phyloP scores from a whole-genome alignment of 768 basidiomycete species.

The Rhizopogon roseolus region DNA sequence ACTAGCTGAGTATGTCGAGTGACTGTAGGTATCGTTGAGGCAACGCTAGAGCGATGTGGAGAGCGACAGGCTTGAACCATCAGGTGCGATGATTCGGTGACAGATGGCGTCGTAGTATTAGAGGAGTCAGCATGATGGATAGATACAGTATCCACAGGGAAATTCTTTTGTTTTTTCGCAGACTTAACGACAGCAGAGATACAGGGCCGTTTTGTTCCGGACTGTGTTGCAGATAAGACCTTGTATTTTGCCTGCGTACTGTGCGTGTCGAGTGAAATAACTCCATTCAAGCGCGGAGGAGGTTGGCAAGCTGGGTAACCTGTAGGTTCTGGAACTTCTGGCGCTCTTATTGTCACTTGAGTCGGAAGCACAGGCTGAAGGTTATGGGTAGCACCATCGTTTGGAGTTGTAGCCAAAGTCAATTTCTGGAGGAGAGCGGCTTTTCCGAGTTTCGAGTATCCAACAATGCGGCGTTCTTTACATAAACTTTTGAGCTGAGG shows the following conservation, averaged over 20 bases:
- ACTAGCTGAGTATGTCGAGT: background rate
- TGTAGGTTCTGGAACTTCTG: background rate
- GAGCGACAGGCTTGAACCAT: too few relatives aligned
- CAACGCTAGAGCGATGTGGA: background rate
- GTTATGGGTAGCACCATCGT: background rate
- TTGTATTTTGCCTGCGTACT: background rate
- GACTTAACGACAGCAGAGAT: background rate
- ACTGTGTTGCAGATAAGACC: background rate
- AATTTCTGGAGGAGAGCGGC: slow-evolving; percentile 50
- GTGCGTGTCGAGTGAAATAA: too few relatives aligned
- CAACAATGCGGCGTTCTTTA: slow-evolving; percentile 54
- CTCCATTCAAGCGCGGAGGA: background rate
- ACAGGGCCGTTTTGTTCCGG: background rate
- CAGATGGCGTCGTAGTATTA: background rate
- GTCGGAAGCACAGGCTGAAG: background rate
- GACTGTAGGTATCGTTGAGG: background rate
- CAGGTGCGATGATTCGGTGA: background rate
- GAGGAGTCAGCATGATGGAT: background rate
- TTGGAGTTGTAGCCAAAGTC: background rate
- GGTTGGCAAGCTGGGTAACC: background rate
- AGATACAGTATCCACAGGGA: background rate
- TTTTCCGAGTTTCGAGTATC: slow-evolving; percentile 68
- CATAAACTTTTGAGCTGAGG: slow-evolving; percentile 63
- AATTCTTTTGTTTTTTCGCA: background rate
- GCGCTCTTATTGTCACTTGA: background rate